Base-by-base conservation (phyloP, 768 basidiomycete species). In the Ephemerocybe angulata region DNA sequence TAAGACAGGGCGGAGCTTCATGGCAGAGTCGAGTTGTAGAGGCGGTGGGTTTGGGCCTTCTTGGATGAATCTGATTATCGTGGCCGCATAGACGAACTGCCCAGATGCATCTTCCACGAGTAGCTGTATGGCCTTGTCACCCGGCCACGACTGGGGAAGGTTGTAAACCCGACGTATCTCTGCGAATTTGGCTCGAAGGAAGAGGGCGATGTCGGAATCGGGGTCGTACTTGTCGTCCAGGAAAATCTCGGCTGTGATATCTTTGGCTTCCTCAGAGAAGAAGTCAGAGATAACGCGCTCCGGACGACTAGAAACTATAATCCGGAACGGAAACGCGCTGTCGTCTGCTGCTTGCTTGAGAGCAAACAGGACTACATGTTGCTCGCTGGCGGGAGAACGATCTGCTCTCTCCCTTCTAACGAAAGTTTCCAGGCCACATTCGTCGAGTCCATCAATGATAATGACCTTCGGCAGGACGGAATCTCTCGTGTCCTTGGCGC, bases 71-170 rank as follows among this genome's bases (percentile, higher is more conserved):
- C 49, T 50, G 12, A 53, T 49, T 13, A 59, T 56, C 2, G 54
- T 56, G 15, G 61, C 37, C 7, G 38, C 38, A 19, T 41, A 41
- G n/a, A 41, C 21, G n/a, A 41, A 41, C 17, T 41, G 38, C 15
- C 38, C 58, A 55, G 30, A 59, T 53, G 22, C 59, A 53, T 28
- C 50, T 57, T 43, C 57, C 55, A 5, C 61, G 55, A 10, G 60
- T 28, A 25, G 3, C 7, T 38, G 3, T 6, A 54, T 46, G 27
- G 10, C 46, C 13, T 30, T 30, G 2, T 54, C 31, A 12, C 44
- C 10, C 3, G 53, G 53, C 53, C 53, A 54, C 11, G 53, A 11
- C 11, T 17, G 6, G 33, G 31, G n/a, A 28, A 62, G 29, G n/a
- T 56, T 53, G 15, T 46, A 44, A 3, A 24, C 22, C 11, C 50